Evolutionary conservation across 805 yeast species (phyloP), one percentile per base, ranked within the genome.

Genomic region (Lipomyces chichibuensis): DNA sequence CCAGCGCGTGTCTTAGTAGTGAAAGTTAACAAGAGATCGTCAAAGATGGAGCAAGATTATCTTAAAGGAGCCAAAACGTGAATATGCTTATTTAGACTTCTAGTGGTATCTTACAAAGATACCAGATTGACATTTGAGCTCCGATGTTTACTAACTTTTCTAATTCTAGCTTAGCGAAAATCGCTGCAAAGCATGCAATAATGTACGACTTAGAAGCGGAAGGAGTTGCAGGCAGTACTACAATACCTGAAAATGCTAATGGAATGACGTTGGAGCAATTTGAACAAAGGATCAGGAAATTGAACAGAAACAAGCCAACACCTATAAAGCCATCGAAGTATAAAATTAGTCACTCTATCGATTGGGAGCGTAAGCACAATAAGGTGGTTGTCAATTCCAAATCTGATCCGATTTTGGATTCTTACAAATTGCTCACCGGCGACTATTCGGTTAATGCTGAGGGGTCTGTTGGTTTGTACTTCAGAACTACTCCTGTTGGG

Each of bases 381-480:
- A 64, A 49, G 39, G 62, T 46, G 29, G 49, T 57, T 7, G 59
- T 63, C 39, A 46, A 49, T 2, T 53, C 64, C 9, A n/a, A 25
- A 8, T 62, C 54, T 8, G 70, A 64, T 37, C 70, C 69, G 2
- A 33, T 66, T 6, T 49, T 60, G 37, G 65, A 63, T 52, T 56
- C 67, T 35, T 64, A 64, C 43, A 53, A 43, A 27, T 54, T 20
- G 27, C 39, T 66, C 27, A 64, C 67, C 17, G 67, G 67, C 6
- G 70, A 66, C 33, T 60, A 49, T 33, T 39, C n/a, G 27, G 61
- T 65, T 61, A 57, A 37, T 9, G 17, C 39, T 37, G 39, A 57
- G 52, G 59, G 53, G 43, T 57, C 32, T 5, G 54, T 13, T 11
- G 55, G n/a, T 25, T 37, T 57, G 33, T 35, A 23, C 32, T 37